Evolutionary conservation across 129 eudicot genomes (phyloP), one percentile per base, ranked within the genome.

Genomic region (Saposhnikovia divaricata): DNA sequence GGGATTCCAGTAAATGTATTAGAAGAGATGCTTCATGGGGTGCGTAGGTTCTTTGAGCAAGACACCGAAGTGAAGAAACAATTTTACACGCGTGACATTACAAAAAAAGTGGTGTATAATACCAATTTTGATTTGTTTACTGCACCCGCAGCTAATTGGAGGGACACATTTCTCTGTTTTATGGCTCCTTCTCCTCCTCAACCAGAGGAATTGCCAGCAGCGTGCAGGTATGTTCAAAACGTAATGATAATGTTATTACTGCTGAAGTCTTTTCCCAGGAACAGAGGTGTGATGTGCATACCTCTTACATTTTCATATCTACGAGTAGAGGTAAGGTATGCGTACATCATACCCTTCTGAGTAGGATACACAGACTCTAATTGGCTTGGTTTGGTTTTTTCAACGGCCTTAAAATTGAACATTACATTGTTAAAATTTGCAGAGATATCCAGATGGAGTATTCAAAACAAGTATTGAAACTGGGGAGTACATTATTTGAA

Each of bases 1-100:
- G 89, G 86, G 18, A 79, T 85, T 6, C 89, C 87, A 10, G 69
- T 25, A 9, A 80, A 57, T 40, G 81, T 85, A 4, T 1, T 84
- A 81, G 81, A 77, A 51, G 80, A 78, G 46, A 78, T 84, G 80
- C 75, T 78, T 2, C 81, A 84, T 14, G 85, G 81, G 15, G 44
- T 76, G 1, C 47, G 39, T 8, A 75, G 59, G 76, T 81, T 81
- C 75, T 63, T 57, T 63, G 84, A 81, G 69, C 84, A 46, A 23
- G 81, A 82, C 25, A 53, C 40, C 40, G 81, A 82, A 31, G 61
- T 53, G 40, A 82, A 82, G 72, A 82, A 51, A 21, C 46, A 16
- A 13, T 77, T 63, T 18, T 82, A 82, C 21, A 46, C 85, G 14
- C 68, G 85, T 7, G 81, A 82, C 27, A 12, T 19, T 4, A 51